Evolutionary conservation across 163 green algal genomes (phyloP).

Genomic region (Chloromonas sp.): DNA sequence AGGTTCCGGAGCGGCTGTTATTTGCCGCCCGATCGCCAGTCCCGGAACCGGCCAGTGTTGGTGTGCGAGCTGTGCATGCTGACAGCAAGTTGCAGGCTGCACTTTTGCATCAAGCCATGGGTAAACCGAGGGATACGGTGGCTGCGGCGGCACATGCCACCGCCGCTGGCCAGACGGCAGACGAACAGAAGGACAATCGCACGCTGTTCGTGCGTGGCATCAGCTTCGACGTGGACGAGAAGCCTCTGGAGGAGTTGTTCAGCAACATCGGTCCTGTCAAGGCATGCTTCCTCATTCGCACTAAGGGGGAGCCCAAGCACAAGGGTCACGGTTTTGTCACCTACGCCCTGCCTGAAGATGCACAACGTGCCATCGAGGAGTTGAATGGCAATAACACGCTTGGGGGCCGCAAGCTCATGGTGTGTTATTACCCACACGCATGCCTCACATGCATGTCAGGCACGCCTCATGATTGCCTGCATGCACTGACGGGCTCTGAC

Average conservation of each 20-base stretch:
- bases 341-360: constrained; percentile 78
- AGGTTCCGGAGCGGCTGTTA: too few relatives aligned
- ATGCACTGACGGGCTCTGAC: too few relatives aligned
- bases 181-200: constrained; percentile 27
- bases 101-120: too few relatives aligned
- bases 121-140: too few relatives aligned
- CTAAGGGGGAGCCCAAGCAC: constrained; percentile 55
- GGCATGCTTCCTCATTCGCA: constrained; percentile 69
- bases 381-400: constrained; percentile 53
- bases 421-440: background rate
- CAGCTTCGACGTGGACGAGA: constrained; percentile 43
- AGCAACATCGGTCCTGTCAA: constrained; percentile 73
- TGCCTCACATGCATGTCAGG: too few relatives aligned
- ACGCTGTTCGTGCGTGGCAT: constrained; percentile 68
- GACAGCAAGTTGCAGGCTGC: too few relatives aligned
- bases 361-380: constrained; percentile 58
- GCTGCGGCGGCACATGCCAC: background rate
- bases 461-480: too few relatives aligned
- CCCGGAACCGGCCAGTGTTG: too few relatives aligned
- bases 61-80: too few relatives aligned
- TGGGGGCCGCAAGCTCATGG: constrained; percentile 52
- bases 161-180: background rate
- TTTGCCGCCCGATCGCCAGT: too few relatives aligned
- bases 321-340: constrained; percentile 72
- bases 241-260: constrained; percentile 60